Base-by-base conservation (phyloP, 2,329 filamentous ascomycete species). In the Fusarium albosuccineum region DNA sequence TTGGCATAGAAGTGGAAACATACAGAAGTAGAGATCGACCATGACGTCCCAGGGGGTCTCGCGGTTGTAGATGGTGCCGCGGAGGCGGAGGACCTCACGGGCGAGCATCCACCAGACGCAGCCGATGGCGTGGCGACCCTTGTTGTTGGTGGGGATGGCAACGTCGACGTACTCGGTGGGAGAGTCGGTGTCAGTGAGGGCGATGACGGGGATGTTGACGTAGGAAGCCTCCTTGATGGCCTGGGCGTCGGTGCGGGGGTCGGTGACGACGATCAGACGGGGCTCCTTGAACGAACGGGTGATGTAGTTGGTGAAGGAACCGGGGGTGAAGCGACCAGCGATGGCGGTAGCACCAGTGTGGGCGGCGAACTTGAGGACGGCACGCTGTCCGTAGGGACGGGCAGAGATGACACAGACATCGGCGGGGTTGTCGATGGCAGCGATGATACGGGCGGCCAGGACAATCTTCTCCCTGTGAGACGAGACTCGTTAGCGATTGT, bases 231-330 rank as follows among this genome's bases (percentile, higher is more conserved):
- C 96, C 92, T 97, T 98, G 91, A 99, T 99, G 81, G 96, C 96
- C 91, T 99, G 96, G 82, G 96, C 93, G 80, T 99, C 96, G 87
- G 97, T 99, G 86, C 97, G 95, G 78, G 96, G 96, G 85, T 99
- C 96, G 86, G 96, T 99, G 80, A 99, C 96, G 82, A 99, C 91
- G 85, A 99, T 98, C 81, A 99, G 89, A 84, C 97, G 97, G 81
- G 96, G 96, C 89, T 99, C 96, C 91, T 97, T 97, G 94, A 99
- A 99, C 73, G 96, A 98, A 81, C 96, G 95, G 85, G 97, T 99
- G 92, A 99, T 99, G 92, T 99, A 99, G 91, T 99, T 99, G 89
- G 96, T 99, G 92, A 99, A 99, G 85, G 95, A 97, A 92, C 96
- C 96, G 82, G 96, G 96, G 81, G 96, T 99, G 92, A 99, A 99